phyloP scores from a whole-genome alignment of 208 protist species.

The Cochliopodium minus region DNA sequence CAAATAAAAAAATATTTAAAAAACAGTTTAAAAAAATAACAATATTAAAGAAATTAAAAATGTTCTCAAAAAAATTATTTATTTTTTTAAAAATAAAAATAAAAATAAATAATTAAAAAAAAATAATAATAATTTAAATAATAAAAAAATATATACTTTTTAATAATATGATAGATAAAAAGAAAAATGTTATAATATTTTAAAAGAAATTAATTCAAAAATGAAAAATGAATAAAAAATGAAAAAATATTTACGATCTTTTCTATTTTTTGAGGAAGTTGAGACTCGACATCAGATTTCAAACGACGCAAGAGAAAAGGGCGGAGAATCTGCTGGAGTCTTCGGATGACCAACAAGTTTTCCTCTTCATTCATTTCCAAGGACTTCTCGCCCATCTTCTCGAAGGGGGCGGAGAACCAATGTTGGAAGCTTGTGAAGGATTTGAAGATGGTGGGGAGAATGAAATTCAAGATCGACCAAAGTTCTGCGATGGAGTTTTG shows the following conservation, averaged over 20 bases:
- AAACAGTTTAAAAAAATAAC: too few species aligned
- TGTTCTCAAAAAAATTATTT: too few species aligned
- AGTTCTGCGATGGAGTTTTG: constrained; percentile 52
- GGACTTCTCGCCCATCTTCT: background rate
- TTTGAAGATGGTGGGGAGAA: constrained; percentile 30
- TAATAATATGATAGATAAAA: too few species aligned
- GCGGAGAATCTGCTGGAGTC: constrained; percentile 52
- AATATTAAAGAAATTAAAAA: too few species aligned
- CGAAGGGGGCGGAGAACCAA: constrained; percentile 25
- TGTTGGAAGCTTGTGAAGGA: constrained; percentile 21
- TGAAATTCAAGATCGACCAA: constrained; percentile 35
- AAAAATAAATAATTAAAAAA: too few species aligned
- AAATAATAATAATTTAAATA: too few species aligned
- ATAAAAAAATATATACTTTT: too few species aligned
- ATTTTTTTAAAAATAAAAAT: too few species aligned
- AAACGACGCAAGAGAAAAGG: constrained; percentile 62
- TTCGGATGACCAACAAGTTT: constrained; percentile 15
- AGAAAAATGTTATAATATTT: too few species aligned
- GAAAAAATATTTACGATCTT: constrained; percentile 5
- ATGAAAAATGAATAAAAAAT: too few species aligned
- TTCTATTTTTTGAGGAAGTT: constrained; percentile 43
- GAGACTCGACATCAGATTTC: constrained; percentile 53
- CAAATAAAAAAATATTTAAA: too few species aligned
- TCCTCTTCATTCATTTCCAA: constrained; percentile 9
- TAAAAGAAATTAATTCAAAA: too few species aligned